phyloP scores from a whole-genome alignment of 139 green algal species.

The Chlorella vulgaris region DNA sequence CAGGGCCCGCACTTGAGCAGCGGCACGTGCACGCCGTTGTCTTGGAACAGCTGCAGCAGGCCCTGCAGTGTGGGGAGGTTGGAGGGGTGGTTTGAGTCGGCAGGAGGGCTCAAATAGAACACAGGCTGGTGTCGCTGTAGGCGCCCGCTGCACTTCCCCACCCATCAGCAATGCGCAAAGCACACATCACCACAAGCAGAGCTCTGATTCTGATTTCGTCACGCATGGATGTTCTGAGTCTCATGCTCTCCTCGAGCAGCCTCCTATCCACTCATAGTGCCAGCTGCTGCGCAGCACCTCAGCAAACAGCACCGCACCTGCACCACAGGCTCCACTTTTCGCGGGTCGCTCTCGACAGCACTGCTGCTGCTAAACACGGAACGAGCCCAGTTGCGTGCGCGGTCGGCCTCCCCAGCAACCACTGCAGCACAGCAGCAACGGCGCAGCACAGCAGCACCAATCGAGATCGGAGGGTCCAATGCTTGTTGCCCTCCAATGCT shows the following conservation, averaged over 20 bases:
- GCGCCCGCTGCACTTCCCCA: too few species aligned
- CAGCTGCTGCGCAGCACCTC: neutral
- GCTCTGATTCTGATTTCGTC: too few species aligned
- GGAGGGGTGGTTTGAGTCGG: neutral
- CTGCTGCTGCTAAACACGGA: conserved; percentile 8
- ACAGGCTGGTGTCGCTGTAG: too few species aligned
- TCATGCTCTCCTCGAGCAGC: too few species aligned
- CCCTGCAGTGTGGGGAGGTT: neutral
- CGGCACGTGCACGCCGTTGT: conserved; percentile 30
- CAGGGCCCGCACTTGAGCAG: conserved; percentile 31
- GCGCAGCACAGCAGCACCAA: too few species aligned
- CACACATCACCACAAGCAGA: too few species aligned
- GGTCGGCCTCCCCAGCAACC: conserved; percentile 6
- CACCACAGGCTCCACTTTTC: conserved; percentile 30
- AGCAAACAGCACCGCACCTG: conserved; percentile 11
- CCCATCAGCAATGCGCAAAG: too few species aligned
- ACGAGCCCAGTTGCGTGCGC: neutral
- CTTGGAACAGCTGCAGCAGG: conserved; percentile 27
- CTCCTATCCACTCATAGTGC: neutral
- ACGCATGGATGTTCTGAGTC: too few species aligned
- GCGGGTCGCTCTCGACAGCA: conserved; percentile 29
- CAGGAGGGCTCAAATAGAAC: too few species aligned
- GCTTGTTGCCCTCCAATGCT: neutral
- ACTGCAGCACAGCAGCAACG: conserved; percentile 10
- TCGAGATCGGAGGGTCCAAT: too few species aligned